Evolutionary conservation across 2,329 filamentous ascomycete species (phyloP), one percentile per base, ranked within the genome.

Genomic region (Leptographium galeiforme): DNA sequence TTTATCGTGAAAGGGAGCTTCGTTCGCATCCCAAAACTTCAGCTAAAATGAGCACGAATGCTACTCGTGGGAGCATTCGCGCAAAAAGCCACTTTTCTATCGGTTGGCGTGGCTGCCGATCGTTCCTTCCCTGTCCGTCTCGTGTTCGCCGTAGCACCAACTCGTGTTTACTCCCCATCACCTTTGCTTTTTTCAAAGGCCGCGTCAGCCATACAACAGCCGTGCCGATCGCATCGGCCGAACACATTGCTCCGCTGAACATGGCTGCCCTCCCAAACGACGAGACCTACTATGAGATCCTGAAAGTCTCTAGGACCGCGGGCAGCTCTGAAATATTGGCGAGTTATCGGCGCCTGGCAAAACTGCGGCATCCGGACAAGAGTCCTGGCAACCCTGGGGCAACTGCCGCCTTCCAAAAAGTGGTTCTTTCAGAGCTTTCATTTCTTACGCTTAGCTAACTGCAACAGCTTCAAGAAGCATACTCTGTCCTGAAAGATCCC

Each of bases 301-400:
- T 64, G 16, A 58, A 56, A 7, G 45, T 64, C 3, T 10, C 40
- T 2, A 43, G 33, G 13, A 54, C 49, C 2, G 61, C 59, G 2
- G 52, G 55, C 14, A 40, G 41, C 4, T 52, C 53, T 8, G 33
- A 49, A 6, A 56, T 64, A 11, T 48, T 49, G 25, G 51, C 58
- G 1, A 61, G 56, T 45, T 64, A 61, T 53, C 56, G 55, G 10
- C 58, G 56, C 5, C 57, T 64, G 2, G 62, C 60, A 0, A 58
- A 51, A 45, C 44, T 59, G 39, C 57, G 50, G 39, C 61, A 63
- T 32, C 61, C 62, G 0, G 62, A 62, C 56, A 62, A 63, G 50
- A 61, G 61, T 38, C 55, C 36, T 0, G 40, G 45, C 10, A 61
- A 62, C 13, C 57, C 59, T 1, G 44, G 58, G 6, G 62, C 62